phyloP scores from a whole-genome alignment of 164 flowering plant genomes.

The Malania oleifera region DNA sequence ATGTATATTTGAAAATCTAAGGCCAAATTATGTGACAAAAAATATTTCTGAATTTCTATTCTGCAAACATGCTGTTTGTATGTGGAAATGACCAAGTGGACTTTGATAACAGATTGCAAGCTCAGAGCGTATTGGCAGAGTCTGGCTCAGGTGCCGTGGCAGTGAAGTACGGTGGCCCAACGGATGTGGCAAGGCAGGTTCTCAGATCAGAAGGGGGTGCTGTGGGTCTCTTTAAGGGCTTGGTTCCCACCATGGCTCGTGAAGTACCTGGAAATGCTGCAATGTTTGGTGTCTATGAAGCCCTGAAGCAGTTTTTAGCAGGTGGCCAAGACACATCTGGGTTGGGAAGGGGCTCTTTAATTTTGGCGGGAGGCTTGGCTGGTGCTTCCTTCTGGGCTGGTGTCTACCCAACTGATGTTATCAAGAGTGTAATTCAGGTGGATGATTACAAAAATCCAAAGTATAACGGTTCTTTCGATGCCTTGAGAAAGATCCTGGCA shows the following conservation, averaged over 20 bases:
- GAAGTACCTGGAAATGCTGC: conserved; percentile 97
- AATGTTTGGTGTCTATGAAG: conserved; percentile 93
- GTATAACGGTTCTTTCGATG: conserved; percentile 74
- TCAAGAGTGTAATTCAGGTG: conserved; percentile 89
- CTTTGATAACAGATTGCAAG: conserved; percentile 78
- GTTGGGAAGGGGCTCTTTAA: conserved; percentile 72
- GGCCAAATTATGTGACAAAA: too few relatives aligned
- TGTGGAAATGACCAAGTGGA: neutral
- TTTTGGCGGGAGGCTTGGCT: conserved; percentile 86
- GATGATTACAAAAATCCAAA: conserved; percentile 86
- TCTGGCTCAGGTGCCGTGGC: conserved; percentile 39
- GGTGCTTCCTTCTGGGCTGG: conserved; percentile 84
- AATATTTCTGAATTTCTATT: too few relatives aligned
- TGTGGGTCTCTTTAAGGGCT: conserved; percentile 81
- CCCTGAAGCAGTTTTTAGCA: conserved; percentile 60
- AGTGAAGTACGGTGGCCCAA: conserved; percentile 87
- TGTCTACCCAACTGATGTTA: conserved; percentile 92
- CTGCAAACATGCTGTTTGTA: too few relatives aligned
- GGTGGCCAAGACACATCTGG: conserved; percentile 87
- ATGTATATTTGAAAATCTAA: too few relatives aligned
- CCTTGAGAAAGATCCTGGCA: conserved; percentile 62
- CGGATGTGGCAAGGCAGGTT: conserved; percentile 91
- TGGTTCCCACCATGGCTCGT: conserved; percentile 84
- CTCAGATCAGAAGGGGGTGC: conserved; percentile 75
- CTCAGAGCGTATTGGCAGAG: conserved; percentile 75